Evolutionary conservation across 2,329 filamentous ascomycete species (phyloP).

Genomic region (Fusarium phyllophilum): DNA sequence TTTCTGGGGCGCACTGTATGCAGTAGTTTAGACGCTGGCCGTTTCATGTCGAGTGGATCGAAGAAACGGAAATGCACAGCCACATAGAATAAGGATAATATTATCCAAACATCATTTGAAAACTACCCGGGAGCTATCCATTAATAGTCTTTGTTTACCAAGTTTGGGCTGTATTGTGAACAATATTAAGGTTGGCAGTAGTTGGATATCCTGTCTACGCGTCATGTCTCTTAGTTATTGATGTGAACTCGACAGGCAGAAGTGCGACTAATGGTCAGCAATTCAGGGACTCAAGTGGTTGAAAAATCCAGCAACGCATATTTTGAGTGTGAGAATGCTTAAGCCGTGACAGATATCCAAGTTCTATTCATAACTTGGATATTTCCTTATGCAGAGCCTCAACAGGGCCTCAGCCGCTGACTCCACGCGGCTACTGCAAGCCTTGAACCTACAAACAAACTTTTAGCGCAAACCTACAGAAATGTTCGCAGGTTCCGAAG

Average conservation of each 20-base stretch:
- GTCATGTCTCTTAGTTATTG: background rate
- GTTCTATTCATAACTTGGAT: background rate
- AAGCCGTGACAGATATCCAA: accelerated
- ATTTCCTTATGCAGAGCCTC: background rate
- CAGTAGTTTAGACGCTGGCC: background rate
- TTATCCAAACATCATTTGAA: accelerated
- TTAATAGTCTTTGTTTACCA: accelerated
- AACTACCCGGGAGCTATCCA: background rate
- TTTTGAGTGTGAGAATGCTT: accelerated
- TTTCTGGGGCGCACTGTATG: background rate
- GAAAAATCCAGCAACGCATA: accelerated
- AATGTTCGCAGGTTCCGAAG: background rate
- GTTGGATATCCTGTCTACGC: accelerated
- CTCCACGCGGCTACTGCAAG: background rate
- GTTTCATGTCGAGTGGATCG: background rate
- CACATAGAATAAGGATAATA: background rate
- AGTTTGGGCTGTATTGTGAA: accelerated
- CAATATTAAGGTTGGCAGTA: background rate
- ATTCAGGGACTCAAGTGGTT: accelerated
- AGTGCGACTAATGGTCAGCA: background rate
- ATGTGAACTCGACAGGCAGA: background rate
- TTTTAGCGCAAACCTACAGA: background rate
- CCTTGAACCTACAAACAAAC: background rate
- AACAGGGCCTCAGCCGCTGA: background rate
- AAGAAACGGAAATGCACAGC: background rate